phyloP scores from a whole-genome alignment of 306 rosid genomes.

The Dicorynia guianensis region DNA sequence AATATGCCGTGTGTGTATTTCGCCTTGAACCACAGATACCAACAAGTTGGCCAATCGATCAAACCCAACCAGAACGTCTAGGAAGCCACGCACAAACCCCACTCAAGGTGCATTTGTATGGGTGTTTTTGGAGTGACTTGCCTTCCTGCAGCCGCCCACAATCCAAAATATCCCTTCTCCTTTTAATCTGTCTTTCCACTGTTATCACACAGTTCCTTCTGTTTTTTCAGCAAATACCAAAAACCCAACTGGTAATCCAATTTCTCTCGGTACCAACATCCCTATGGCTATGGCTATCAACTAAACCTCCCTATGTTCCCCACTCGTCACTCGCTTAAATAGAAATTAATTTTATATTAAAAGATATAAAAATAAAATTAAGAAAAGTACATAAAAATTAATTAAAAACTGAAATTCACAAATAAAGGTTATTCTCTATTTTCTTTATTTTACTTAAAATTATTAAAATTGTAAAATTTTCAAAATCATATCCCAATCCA shows the following conservation, averaged over 20 bases:
- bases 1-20: constrained; percentile 21
- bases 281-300: background rate
- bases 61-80: constrained; percentile 26
- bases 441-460: too few species aligned
- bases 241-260: background rate
- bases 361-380: too few species aligned
- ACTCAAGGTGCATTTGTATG: background rate
- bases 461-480: too few species aligned
- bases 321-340: too few species aligned
- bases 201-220: background rate
- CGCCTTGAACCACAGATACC: background rate
- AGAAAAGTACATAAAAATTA: too few species aligned
- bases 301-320: too few species aligned
- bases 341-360: too few species aligned
- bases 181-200: background rate
- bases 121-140: constrained; percentile 1
- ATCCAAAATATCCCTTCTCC: background rate
- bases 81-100: constrained; percentile 45
- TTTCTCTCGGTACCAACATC: background rate
- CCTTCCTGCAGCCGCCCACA: background rate
- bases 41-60: constrained; percentile 25
- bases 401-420: too few species aligned
- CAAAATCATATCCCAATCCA: too few species aligned
- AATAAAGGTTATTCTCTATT: too few species aligned
- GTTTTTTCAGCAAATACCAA: background rate